Conservation (phyloP, 495 filamentous ascomycete genomes). For the Penicillium pancosmium region DNA sequence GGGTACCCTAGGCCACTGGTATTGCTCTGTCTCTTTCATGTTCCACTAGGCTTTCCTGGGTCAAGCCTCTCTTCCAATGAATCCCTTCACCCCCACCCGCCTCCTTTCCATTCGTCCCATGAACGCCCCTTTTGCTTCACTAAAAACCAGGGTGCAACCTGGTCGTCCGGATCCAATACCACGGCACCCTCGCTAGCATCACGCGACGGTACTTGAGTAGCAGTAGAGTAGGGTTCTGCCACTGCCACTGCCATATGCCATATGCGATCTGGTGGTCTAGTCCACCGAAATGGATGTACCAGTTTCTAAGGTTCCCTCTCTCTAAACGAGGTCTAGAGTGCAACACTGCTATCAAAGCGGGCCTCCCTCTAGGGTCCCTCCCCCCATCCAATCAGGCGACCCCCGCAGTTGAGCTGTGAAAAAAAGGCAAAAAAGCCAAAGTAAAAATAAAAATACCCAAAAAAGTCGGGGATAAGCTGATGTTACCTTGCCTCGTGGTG, state of each 20-base stretch:
- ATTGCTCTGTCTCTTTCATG: too few species aligned
- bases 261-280: too few species aligned
- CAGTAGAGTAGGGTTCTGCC: not conserved
- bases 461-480: conserved; percentile 7
- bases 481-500: conserved; percentile 30
- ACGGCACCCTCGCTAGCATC: conserved; percentile 7
- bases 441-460: not conserved
- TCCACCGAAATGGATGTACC: not conserved
- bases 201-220: conserved; percentile 11
- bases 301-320: too few species aligned
- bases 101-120: not conserved
- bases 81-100: too few species aligned
- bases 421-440: not conserved
- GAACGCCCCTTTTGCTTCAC: not conserved
- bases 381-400: not conserved
- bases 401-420: not conserved
- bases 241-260: too few species aligned
- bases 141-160: conserved; percentile 10
- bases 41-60: too few species aligned
- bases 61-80: too few species aligned
- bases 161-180: conserved; percentile 11
- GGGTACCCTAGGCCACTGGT: too few species aligned
- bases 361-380: not conserved
- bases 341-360: conserved; percentile 33
- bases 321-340: conserved; percentile 10